Evolutionary conservation across 176 grass and related monocot species (phyloP).

Genomic region (Chloris gayana): DNA sequence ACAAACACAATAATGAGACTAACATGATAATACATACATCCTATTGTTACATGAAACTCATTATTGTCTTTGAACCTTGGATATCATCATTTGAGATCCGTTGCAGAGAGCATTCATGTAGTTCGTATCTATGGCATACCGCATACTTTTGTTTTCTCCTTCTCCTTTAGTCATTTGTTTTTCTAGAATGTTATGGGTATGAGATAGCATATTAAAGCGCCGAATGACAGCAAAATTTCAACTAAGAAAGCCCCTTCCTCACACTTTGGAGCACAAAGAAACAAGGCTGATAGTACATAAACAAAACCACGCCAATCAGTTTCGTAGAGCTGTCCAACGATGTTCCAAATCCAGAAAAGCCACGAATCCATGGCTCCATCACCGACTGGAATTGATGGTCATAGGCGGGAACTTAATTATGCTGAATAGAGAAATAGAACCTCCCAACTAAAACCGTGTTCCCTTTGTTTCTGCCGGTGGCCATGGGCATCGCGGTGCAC

Average conservation of each 20-base stretch:
- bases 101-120: neutral
- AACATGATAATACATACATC: too few relatives aligned
- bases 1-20: too few relatives aligned
- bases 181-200: neutral
- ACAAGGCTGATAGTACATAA: neutral
- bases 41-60: too few relatives aligned
- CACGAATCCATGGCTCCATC: neutral
- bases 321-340: slow-evolving; percentile 28
- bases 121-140: neutral
- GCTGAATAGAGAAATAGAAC: slow-evolving; percentile 32
- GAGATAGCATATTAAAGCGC: slow-evolving; percentile 12
- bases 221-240: slow-evolving; percentile 44
- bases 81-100: too few relatives aligned
- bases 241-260: slow-evolving; percentile 31
- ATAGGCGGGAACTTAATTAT: slow-evolving; percentile 17
- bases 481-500: slow-evolving; percentile 23
- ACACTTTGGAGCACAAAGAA: slow-evolving; percentile 34
- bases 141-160: neutral
- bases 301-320: slow-evolving; percentile 28
- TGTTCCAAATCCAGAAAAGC: slow-evolving; percentile 4
- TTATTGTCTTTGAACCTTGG: too few relatives aligned
- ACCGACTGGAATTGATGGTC: slow-evolving; percentile 28
- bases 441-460: slow-evolving; percentile 31
- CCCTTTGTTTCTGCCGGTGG: slow-evolving; percentile 22
- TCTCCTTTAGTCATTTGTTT: neutral